Percentiles rank a stretch among this genome's conserved stretches.
These are phyloP conservation scores for Sporodiniella umbellata DNA, from an alignment of 371 early-diverging fungal genomes.

Conservation along the genomic window DNA sequence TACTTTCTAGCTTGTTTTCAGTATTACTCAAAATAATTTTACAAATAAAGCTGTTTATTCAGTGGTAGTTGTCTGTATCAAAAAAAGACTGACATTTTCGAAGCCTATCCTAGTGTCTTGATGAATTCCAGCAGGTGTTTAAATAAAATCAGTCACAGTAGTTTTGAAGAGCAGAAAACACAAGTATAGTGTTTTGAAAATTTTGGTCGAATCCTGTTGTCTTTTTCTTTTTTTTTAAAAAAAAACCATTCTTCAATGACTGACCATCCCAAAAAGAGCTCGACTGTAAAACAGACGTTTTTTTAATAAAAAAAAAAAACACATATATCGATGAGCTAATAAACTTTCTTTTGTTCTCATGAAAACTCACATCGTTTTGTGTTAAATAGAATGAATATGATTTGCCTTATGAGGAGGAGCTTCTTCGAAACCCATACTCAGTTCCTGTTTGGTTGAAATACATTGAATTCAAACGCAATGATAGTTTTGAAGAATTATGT, in stretches of 20 bases:
- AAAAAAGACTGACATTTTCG: too few relatives aligned
- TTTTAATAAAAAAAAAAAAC: not conserved
- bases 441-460: conserved; percentile 89
- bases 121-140: too few relatives aligned
- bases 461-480: conserved; percentile 72
- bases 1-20: too few relatives aligned
- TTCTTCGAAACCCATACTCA: conserved; percentile 79
- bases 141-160: too few relatives aligned
- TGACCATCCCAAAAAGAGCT: not conserved
- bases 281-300: not conserved
- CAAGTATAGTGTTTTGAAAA: too few relatives aligned
- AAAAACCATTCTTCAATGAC: not conserved
- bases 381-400: conserved; percentile 59
- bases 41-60: too few relatives aligned
- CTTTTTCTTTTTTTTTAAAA: too few relatives aligned
- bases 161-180: too few relatives aligned
- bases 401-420: conserved; percentile 88
- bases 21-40: too few relatives aligned
- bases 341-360: not conserved
- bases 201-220: not conserved
- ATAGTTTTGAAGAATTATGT: conserved; percentile 43
- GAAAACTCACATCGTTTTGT: not conserved
- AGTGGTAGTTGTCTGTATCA: too few relatives aligned
- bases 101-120: too few relatives aligned
- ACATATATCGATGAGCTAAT: too few relatives aligned